These are phyloP conservation scores for Calonectria hongkongensis DNA, from an alignment of 2,329 filamentous ascomycete species.

Conservation along the genomic window DNA sequence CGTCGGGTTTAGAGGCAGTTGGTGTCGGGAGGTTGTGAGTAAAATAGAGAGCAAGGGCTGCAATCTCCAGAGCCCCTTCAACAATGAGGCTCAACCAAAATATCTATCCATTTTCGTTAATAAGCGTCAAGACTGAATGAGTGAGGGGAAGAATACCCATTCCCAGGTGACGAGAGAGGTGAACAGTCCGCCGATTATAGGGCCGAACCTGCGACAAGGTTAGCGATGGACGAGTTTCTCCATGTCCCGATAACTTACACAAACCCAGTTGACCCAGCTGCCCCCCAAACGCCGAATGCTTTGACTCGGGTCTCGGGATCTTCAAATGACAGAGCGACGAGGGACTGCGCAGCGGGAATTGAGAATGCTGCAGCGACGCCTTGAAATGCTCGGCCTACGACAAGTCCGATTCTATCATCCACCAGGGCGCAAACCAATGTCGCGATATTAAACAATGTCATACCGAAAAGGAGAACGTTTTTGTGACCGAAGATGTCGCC, in stretches of 20 bases:
- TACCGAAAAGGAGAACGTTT: conserved; percentile 8
- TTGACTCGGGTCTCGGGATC: background rate
- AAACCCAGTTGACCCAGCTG: conserved; percentile 2
- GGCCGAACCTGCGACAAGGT: background rate
- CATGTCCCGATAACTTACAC: background rate
- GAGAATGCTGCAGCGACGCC: conserved; percentile 1
- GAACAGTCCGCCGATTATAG: background rate
- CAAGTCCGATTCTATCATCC: background rate
- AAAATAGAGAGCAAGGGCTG: background rate
- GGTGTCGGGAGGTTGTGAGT: background rate
- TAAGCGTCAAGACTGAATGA: fast-evolving
- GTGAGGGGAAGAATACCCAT: background rate
- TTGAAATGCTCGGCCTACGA: background rate
- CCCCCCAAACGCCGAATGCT: background rate
- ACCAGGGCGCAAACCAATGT: background rate
- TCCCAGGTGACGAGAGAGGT: conserved; percentile 6
- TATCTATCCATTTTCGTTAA: background rate
- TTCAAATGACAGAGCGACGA: conserved; percentile 2
- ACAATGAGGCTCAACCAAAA: conserved; percentile 14
- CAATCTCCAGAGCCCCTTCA: background rate
- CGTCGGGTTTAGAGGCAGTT: background rate
- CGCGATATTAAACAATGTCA: background rate
- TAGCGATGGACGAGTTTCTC: fast-evolving
- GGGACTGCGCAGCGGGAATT: background rate
- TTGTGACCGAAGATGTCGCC: conserved; percentile 5